Evolutionary conservation across 768 basidiomycete species (phyloP), one percentile per base, ranked within the genome.

Genomic region (Lactarius quietus): DNA sequence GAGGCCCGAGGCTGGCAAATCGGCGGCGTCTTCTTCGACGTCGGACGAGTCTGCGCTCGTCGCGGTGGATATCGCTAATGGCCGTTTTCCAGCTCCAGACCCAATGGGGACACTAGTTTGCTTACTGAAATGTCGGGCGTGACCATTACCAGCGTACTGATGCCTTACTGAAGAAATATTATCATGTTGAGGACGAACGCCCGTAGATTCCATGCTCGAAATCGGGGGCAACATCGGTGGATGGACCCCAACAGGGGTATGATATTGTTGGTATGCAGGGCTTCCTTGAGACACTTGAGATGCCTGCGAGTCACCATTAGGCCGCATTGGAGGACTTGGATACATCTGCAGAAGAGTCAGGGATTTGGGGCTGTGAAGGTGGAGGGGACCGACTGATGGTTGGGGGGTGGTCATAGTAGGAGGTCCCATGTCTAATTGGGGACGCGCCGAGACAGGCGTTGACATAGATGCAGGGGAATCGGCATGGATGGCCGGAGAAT

Each of bases 11-110:
- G 89, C 88, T 1, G 93, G 92, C 17, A 94, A 76, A 73, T 89
- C 92, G 20, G 89, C 88, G 63, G 90, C 90, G 53, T 92, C 90
- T 56, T 92, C 91, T 57, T 93, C 93, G n/a, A 85, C 74, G 72
- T 93, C 92, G 41, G 91, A 90, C 1, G 92, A 92, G 74, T 93
- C 86, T 14, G 89, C 86, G 68, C 89, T 92, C 10, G 87, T 86
- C 65, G 86, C 83, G 70, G 84, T 86, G 2, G 90, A 90, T 17
- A 85, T 81, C 3, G 82, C 77, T 15, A 84, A 83, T 38, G 82
- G 79, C 68, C 89, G 81, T 75, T 90, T 91, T 59, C 38, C 48
- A 63, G 83, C 76, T 33, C 80, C 79, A 45, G 81, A 75, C 31
- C 68, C 57, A 54, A 61, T 33, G 31, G 57, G 54, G 28, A 65